These are phyloP conservation scores for Guillardia theta DNA, from an alignment of 78 protist genomes.

Conservation along the genomic window DNA sequence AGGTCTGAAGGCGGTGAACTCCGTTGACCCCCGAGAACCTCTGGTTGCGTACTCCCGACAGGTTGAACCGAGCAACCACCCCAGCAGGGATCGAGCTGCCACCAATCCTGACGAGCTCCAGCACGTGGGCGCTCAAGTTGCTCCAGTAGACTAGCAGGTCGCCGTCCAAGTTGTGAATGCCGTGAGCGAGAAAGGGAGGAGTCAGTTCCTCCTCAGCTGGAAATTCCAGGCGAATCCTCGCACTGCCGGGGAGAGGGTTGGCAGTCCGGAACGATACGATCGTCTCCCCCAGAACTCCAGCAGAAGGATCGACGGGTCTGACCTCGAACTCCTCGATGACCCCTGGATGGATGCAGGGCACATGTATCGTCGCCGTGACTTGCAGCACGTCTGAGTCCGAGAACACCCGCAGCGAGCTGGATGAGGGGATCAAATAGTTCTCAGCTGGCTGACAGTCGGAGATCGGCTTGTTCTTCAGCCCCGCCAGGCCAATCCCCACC, in stretches of 20 bases:
- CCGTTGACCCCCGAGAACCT: not conserved
- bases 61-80: not conserved
- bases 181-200: not conserved
- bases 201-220: not conserved
- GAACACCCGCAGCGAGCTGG: too few relatives aligned
- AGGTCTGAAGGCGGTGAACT: too few relatives aligned
- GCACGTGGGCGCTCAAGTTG: not conserved
- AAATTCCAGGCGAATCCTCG: not conserved
- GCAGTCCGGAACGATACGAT: not conserved
- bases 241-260: slow-evolving; percentile 17
- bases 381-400: not conserved
- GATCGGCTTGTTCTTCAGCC: not conserved
- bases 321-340: not conserved
- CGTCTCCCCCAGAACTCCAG: not conserved
- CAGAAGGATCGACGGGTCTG: not conserved
- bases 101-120: not conserved
- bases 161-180: not conserved
- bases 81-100: not conserved
- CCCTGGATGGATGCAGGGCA: not conserved
- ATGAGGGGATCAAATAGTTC: not conserved
- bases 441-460: not conserved
- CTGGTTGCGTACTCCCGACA: slow-evolving; percentile 5
- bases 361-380: not conserved
- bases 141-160: not conserved
- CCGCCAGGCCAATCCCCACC: not conserved